phyloP scores from a whole-genome alignment of 371 early-diverging fungal genomes.

The Aphelidium insulamus region DNA sequence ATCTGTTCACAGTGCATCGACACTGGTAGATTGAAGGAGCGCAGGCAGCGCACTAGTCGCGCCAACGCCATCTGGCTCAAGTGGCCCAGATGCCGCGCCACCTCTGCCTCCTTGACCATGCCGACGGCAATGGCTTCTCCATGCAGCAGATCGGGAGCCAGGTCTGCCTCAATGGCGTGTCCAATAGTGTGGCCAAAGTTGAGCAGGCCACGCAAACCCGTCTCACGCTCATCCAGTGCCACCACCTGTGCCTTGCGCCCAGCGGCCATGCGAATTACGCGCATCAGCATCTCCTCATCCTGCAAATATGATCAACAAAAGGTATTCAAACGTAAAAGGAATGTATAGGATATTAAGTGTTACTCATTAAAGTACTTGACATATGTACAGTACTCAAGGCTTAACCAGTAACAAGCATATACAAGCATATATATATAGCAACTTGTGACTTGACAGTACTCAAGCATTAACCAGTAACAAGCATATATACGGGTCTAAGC shows the following conservation, averaged over 20 bases:
- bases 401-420: too few relatives aligned
- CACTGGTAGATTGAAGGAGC: constrained; percentile 68
- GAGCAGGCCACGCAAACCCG: constrained; percentile 77
- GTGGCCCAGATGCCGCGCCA: constrained; percentile 68
- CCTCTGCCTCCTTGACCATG: constrained; percentile 82
- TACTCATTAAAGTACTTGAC: too few relatives aligned
- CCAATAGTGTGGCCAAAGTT: constrained; percentile 95
- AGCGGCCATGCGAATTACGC: constrained; percentile 68
- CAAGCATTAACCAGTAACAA: too few relatives aligned
- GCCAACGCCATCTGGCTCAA: constrained; percentile 71
- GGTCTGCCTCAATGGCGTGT: constrained; percentile 84
- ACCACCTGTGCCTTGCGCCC: constrained; percentile 85
- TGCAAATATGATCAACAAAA: constrained; percentile 1
- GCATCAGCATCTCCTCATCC: constrained; percentile 38
- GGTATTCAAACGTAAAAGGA: neutral
- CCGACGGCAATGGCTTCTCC: constrained; percentile 93
- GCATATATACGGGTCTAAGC: too few relatives aligned
- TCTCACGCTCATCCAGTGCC: constrained; percentile 83
- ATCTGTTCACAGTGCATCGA: constrained; percentile 55
- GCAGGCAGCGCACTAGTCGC: constrained; percentile 62
- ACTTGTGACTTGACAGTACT: too few relatives aligned
- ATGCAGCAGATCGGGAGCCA: constrained; percentile 73
- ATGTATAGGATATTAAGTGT: too few relatives aligned
- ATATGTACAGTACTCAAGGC: too few relatives aligned
- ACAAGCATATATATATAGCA: neutral